Conservation (phyloP, 2,329 filamentous ascomycete species). For the Epichloe coenophiala region DNA sequence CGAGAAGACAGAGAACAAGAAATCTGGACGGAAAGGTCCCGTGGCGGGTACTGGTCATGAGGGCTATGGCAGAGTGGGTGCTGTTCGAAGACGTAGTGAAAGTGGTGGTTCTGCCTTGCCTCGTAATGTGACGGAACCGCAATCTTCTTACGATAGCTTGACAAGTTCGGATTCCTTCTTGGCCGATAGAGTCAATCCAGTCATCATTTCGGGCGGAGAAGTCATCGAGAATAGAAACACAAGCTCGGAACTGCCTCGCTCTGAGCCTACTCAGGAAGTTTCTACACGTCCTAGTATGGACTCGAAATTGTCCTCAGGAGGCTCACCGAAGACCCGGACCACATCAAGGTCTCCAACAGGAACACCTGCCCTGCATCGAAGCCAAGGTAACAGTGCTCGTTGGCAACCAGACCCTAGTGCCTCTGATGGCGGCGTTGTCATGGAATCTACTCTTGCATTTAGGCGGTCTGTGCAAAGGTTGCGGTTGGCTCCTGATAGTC, state of each 20-base stretch:
- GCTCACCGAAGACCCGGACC: slow-evolving; percentile 27
- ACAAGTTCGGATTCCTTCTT: slow-evolving; percentile 42
- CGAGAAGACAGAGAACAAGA: slow-evolving; percentile 24
- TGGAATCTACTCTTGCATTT: slow-evolving; percentile 39
- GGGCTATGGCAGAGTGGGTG: slow-evolving; percentile 57
- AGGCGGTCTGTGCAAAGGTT: slow-evolving; percentile 41
- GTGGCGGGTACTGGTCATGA: slow-evolving; percentile 90
- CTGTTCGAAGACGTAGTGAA: slow-evolving; percentile 48
- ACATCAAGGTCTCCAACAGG: slow-evolving; percentile 32
- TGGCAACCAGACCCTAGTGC: slow-evolving; percentile 44
- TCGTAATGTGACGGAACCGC: slow-evolving; percentile 29
- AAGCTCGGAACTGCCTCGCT: slow-evolving; percentile 9
- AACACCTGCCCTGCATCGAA: slow-evolving; percentile 38
- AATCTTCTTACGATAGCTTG: slow-evolving; percentile 39
- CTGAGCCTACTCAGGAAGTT: slow-evolving; percentile 36
- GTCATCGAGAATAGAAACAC: slow-evolving; percentile 47
- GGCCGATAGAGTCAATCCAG: slow-evolving; percentile 48
- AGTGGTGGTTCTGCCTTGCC: slow-evolving; percentile 36
- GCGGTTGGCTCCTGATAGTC: slow-evolving; percentile 28
- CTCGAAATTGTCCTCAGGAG: slow-evolving; percentile 26
- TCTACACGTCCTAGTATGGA: slow-evolving; percentile 28
- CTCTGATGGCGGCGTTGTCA: slow-evolving; percentile 29
- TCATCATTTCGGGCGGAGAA: slow-evolving; percentile 51
- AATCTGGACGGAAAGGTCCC: slow-evolving; percentile 54
- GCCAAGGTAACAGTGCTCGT: slow-evolving; percentile 15